Conservation (phyloP, 2,329 filamentous ascomycete species). For the Verticillium tricorpus region DNA sequence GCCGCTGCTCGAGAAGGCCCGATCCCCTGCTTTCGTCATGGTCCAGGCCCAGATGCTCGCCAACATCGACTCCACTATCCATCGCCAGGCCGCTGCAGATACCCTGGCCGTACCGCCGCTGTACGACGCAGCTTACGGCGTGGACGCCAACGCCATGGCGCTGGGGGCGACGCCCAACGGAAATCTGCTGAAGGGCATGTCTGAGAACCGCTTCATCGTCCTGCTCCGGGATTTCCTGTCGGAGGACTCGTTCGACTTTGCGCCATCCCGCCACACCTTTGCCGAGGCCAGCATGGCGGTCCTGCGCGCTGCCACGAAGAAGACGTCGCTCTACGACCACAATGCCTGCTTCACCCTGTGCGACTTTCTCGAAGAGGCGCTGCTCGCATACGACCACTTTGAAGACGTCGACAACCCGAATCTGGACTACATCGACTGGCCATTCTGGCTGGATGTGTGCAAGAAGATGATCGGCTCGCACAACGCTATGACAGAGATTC, state of each 20-base stretch:
- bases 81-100: conserved; percentile 60
- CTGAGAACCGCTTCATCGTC: conserved; percentile 82
- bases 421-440: conserved; percentile 62
- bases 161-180: conserved; percentile 52
- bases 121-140: conserved; percentile 40
- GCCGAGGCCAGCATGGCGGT: conserved; percentile 70
- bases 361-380: conserved; percentile 80
- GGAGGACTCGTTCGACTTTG: conserved; percentile 31
- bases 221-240: conserved; percentile 75
- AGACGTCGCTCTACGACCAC: conserved; percentile 76
- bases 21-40: conserved; percentile 72
- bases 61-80: conserved; percentile 77
- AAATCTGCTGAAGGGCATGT: conserved; percentile 75
- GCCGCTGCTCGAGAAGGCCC: conserved; percentile 49
- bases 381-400: conserved; percentile 55
- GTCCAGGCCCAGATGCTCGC: conserved; percentile 79
- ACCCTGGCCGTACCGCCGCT: conserved; percentile 35
- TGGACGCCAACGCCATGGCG: conserved; percentile 64
- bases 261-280: conserved; percentile 60
- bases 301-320: conserved; percentile 68
- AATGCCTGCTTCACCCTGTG: conserved; percentile 84
- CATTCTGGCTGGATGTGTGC: conserved; percentile 81
- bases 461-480: conserved; percentile 75
- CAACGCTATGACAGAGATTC: conserved; percentile 86
- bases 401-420: conserved; percentile 34